Conservation (phyloP, 805 yeast species). For the Candida boleticola region DNA sequence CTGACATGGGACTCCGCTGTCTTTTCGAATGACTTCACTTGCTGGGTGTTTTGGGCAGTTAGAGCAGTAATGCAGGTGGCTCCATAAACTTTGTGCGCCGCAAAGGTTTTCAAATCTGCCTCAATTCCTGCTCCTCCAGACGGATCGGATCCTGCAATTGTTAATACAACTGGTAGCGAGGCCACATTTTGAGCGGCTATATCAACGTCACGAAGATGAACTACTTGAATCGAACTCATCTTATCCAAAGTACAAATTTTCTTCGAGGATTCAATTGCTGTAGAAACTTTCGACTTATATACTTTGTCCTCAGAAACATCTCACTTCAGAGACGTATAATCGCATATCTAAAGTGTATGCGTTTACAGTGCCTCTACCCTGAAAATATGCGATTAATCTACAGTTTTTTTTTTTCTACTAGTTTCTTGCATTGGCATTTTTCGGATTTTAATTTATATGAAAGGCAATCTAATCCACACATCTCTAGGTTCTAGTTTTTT, state of each 20-base stretch:
- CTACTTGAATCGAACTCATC: conserved; percentile 1
- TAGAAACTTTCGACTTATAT: not conserved
- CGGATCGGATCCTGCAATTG: conserved; percentile 73
- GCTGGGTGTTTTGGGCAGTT: conserved; percentile 72
- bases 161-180: conserved; percentile 22
- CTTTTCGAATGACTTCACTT: conserved; percentile 42
- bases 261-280: too few species aligned
- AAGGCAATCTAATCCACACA: too few species aligned
- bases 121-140: conserved; percentile 94
- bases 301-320: conserved; percentile 5
- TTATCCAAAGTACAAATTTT: not conserved
- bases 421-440: too few species aligned
- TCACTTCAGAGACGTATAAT: conserved; percentile 7
- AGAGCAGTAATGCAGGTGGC: conserved; percentile 74
- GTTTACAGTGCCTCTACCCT: not conserved
- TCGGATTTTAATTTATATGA: too few species aligned
- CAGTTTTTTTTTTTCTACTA: not conserved
- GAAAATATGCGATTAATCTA: not conserved
- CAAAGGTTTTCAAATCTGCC: conserved; percentile 79
- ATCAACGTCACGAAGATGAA: not conserved
- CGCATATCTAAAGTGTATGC: conserved; percentile 9
- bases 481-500: not conserved
- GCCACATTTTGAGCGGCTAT: not conserved
- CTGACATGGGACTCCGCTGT: conserved; percentile 44
- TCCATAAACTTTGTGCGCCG: conserved; percentile 74